Conservation (phyloP, 1,139 yeast species). For the Protomyces inundatus region DNA sequence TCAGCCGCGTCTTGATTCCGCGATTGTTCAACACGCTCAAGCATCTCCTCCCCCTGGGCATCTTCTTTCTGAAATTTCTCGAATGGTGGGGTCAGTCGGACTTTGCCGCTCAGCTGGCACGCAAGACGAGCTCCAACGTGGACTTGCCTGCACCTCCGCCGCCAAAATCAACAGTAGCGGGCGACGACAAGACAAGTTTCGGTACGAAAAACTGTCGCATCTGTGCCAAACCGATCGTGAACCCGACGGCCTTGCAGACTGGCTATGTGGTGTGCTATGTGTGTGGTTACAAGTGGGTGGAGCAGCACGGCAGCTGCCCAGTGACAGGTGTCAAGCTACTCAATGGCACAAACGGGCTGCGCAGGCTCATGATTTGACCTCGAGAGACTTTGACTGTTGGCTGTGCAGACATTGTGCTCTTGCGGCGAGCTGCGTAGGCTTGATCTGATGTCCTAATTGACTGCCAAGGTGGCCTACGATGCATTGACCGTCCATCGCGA, state of each 20-base stretch:
- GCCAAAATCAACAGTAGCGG: not conserved
- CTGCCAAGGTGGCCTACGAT: too few relatives aligned
- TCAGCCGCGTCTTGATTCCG: slow-evolving; percentile 9
- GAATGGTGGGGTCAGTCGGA: slow-evolving; percentile 95
- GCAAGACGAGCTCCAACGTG: slow-evolving; percentile 40
- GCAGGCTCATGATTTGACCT: slow-evolving; percentile 12
- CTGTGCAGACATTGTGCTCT: not conserved
- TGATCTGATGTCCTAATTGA: too few relatives aligned
- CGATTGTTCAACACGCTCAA: slow-evolving; percentile 19
- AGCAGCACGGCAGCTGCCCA: slow-evolving; percentile 74
- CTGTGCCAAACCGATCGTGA: slow-evolving; percentile 60
- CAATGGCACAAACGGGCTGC: slow-evolving; percentile 39
- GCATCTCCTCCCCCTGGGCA: slow-evolving; percentile 69
- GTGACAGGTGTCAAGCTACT: slow-evolving; percentile 67
- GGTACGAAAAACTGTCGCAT: slow-evolving; percentile 54
- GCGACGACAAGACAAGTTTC: not conserved
- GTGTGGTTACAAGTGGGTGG: slow-evolving; percentile 67
- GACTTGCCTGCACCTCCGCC: slow-evolving; percentile 22
- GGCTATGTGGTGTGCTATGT: slow-evolving; percentile 88
- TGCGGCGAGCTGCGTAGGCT: too few relatives aligned
- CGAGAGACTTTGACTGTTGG: too few relatives aligned
- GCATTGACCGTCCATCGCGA: too few relatives aligned
- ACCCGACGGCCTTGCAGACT: slow-evolving; percentile 85
- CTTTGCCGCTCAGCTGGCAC: slow-evolving; percentile 58
- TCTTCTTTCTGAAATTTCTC: slow-evolving; percentile 74